Base-by-base conservation (phyloP, 306 rosid genomes). In the Casuarina glauca region DNA sequence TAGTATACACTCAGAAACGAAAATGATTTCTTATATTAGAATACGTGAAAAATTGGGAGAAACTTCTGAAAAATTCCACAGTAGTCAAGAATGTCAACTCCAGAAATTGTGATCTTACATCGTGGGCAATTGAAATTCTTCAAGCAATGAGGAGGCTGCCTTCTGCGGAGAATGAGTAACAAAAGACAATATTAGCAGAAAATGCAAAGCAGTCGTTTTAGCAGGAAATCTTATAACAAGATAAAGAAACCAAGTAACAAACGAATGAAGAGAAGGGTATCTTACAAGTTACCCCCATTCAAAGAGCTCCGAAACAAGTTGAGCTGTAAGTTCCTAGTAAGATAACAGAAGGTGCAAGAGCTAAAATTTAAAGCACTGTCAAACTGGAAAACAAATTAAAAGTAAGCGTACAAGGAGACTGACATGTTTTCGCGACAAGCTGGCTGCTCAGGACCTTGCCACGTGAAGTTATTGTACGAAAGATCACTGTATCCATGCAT, bases 381-480 rank as follows among this genome's bases (percentile, higher is more conserved):
- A 38, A 76, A 50, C 51, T 12, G 2, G 67, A 62, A 6, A 36
- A n/a, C 6, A 48, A 32, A 53, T 10, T 13, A 80, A 70, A 35
- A 79, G 74, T n/a, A 45, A 80, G 52, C 64, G 53, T 76, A 74
- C 36, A 71, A 69, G 64, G 44, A 32, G 67, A 70, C 92, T 82
- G 50, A 92, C 98, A 82, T 53, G 87, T 87, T 39, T 5, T 82
- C 85, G 67, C 66, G 83, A 83, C 98, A 94, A 82, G 92, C 78
- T 62, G 78, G 58, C 62, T 79, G 75, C 61, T 72, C 90, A 60
- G 88, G 92, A 77, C 90, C 90, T 86, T 86, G 93, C 88, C 86
- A 86, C 2, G 87, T 81, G 77, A 94, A 82, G 87, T 92, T 92
- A 88, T 94, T 94, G 92, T 88, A 94, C 3, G 98, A 92, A 84